phyloP scores from a whole-genome alignment of 2,329 filamentous ascomycete genomes.

The Penicillium concentricum region DNA sequence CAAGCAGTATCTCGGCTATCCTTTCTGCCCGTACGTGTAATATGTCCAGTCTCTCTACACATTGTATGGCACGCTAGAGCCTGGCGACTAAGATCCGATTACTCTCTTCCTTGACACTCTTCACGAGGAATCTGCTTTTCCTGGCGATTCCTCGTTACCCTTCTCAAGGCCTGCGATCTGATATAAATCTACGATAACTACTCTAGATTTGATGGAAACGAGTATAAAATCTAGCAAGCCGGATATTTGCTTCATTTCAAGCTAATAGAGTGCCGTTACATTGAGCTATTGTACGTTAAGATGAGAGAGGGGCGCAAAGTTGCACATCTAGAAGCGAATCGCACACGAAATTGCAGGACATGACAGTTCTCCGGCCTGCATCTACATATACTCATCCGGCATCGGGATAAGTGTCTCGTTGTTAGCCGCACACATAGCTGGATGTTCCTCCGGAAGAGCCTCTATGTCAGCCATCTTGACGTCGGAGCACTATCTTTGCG shows the following conservation, averaged over 20 bases:
- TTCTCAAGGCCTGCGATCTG: neutral
- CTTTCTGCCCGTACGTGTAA: neutral
- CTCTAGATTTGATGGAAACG: neutral
- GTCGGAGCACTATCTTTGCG: neutral
- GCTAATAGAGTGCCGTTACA: neutral
- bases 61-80: neutral
- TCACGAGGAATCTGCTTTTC: no score
- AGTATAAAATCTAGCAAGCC: neutral
- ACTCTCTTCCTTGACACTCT: neutral
- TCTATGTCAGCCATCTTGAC: conserved; percentile 1
- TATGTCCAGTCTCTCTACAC: neutral
- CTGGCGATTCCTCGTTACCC: neutral
- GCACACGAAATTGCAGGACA: neutral
- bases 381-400: neutral
- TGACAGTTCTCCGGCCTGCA: neutral
- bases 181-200: neutral
- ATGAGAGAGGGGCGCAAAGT: neutral
- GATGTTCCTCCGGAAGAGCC: conserved; percentile 1
- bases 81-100: neutral
- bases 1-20: neutral
- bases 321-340: neutral
- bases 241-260: neutral
- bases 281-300: neutral
- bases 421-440: conserved; percentile 3
- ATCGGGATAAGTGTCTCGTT: conserved; percentile 1